Conservation (phyloP, 2,329 filamentous ascomycete species). For the Celoporthe dispersa region DNA sequence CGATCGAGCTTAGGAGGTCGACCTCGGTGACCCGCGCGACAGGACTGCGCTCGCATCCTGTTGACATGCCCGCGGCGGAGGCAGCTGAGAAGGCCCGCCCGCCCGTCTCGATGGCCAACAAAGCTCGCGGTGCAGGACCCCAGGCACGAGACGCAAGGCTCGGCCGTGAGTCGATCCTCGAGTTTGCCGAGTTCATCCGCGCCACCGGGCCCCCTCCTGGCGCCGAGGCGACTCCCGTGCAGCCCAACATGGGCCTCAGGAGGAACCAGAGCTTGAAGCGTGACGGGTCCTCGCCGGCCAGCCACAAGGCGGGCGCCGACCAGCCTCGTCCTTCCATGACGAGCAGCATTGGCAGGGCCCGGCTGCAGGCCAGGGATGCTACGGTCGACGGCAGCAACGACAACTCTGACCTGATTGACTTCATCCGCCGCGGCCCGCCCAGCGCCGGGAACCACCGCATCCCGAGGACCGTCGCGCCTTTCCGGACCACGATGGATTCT, state of each 20-base stretch:
- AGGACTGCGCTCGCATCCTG: conserved; percentile 44
- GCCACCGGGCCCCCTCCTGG: conserved; percentile 78
- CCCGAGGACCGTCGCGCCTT: conserved; percentile 81
- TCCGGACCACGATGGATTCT: conserved; percentile 83
- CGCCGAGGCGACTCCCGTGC: conserved; percentile 42
- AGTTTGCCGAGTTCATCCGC: conserved; percentile 89
- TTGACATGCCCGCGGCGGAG: conserved; percentile 32
- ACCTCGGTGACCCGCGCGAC: conserved; percentile 41
- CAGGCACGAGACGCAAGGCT: conserved; percentile 74
- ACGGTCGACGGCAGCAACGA: conserved; percentile 64
- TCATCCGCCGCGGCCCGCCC: conserved; percentile 86
- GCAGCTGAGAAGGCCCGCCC: conserved; percentile 37
- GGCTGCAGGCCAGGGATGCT: conserved; percentile 74
- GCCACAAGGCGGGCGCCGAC: conserved; percentile 44
- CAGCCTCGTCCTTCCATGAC: conserved; percentile 43
- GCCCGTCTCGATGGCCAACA: conserved; percentile 38
- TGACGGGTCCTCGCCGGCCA: conserved; percentile 35
- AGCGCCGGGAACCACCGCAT: conserved; percentile 69
- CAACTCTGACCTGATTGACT: conserved; percentile 90
- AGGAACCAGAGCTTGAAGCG: conserved; percentile 36
- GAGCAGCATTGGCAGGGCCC: conserved; percentile 47
- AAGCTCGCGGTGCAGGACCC: conserved; percentile 38
- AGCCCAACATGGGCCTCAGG: conserved; percentile 19
- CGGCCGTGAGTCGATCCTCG: conserved; percentile 71
- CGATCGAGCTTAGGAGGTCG: conserved; percentile 42